Conservation (phyloP, 1,284 basidiomycete species). For the Afroboletus lepidellus region DNA sequence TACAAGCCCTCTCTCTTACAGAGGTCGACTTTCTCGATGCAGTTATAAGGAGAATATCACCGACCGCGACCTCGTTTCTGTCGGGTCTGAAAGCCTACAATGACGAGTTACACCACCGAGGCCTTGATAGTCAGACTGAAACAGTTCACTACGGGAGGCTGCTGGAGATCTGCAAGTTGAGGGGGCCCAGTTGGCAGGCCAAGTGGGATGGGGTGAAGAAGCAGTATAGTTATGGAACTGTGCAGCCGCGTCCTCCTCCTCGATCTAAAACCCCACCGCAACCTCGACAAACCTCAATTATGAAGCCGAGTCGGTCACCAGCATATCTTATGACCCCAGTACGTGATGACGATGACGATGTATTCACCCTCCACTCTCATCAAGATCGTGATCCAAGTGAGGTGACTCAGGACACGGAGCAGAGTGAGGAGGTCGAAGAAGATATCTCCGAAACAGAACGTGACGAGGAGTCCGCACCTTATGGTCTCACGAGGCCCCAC, state of each 20-base stretch:
- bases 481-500: conserved; percentile 8
- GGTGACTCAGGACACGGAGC: conserved; percentile 22
- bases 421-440: conserved; percentile 12
- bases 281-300: conserved; percentile 13
- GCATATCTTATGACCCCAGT: conserved; percentile 25
- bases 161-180: conserved; percentile 74
- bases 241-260: conserved; percentile 2
- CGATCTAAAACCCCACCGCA: conserved; percentile 15
- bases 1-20: conserved; percentile 52
- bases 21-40: conserved; percentile 73
- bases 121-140: conserved; percentile 74
- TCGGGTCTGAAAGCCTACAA: conserved; percentile 81
- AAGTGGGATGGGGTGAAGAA: conserved; percentile 72
- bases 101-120: conserved; percentile 66
- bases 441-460: conserved; percentile 28
- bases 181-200: conserved; percentile 70
- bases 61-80: conserved; percentile 66
- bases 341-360: conserved; percentile 40
- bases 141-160: conserved; percentile 78
- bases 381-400: conserved; percentile 37
- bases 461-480: conserved; percentile 10
- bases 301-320: conserved; percentile 18
- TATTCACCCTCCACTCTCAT: conserved; percentile 47
- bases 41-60: conserved; percentile 64
- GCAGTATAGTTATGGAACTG: conserved; percentile 44